phyloP scores from a whole-genome alignment of 495 filamentous ascomycete species.

The Penicillium silybi region DNA sequence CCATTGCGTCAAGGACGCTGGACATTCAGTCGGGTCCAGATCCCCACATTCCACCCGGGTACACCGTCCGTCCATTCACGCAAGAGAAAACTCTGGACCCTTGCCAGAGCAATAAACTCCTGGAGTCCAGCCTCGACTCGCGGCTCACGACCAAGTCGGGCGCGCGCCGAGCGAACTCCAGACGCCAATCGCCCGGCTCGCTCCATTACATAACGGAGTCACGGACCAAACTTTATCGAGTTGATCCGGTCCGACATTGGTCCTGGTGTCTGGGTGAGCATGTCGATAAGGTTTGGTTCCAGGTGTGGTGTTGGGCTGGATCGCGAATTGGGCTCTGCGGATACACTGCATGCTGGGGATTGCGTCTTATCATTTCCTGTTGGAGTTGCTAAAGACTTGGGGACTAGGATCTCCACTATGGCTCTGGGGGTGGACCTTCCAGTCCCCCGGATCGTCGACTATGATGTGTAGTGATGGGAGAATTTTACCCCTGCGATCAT shows the following conservation, averaged over 20 bases:
- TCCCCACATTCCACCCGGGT: too few relatives aligned
- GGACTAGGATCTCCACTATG: too few relatives aligned
- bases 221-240: background rate
- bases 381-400: too few relatives aligned
- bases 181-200: background rate
- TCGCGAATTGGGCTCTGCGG: too few relatives aligned
- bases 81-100: background rate
- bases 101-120: background rate
- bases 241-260: background rate
- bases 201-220: background rate
- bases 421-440: too few relatives aligned
- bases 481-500: background rate
- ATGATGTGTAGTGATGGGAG: background rate
- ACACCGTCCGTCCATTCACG: background rate
- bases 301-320: too few relatives aligned
- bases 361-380: too few relatives aligned
- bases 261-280: background rate
- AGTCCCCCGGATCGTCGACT: background rate
- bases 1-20: conserved; percentile 27
- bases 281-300: background rate
- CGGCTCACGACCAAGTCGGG: background rate
- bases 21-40: too few relatives aligned
- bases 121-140: background rate
- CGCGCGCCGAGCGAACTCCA: background rate
- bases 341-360: too few relatives aligned